Evolutionary conservation across 2,329 filamentous ascomycete genomes (phyloP).

Genomic region (Monosporascus sp.): DNA sequence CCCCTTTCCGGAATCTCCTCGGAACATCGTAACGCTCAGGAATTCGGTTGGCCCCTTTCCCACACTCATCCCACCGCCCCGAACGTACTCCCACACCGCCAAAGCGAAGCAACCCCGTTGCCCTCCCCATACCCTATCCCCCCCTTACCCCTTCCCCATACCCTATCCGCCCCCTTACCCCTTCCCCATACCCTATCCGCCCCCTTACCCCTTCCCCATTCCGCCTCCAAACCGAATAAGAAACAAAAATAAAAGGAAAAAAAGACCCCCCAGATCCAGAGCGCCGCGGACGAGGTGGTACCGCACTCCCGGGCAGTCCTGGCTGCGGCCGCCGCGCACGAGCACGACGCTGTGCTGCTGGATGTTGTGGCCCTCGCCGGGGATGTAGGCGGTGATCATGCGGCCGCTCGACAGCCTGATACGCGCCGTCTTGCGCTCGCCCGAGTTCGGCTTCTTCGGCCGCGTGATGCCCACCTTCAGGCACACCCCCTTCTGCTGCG

Average conservation of each 20-base stretch:
- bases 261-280: constrained; percentile 74
- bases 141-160: background rate
- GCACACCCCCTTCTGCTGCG: constrained; percentile 92
- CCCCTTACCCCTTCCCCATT: background rate
- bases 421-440: constrained; percentile 91
- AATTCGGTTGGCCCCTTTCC: too few species aligned
- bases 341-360: constrained; percentile 98
- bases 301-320: constrained; percentile 98
- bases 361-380: constrained; percentile 96
- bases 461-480: constrained; percentile 89
- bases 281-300: constrained; percentile 91
- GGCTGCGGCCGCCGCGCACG: constrained; percentile 84
- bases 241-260: background rate
- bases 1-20: too few species aligned
- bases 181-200: background rate
- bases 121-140: background rate
- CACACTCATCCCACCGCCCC: too few species aligned
- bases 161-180: background rate
- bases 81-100: background rate
- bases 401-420: constrained; percentile 82
- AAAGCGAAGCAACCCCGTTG: too few species aligned
- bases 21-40: too few species aligned
- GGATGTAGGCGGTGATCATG: constrained; percentile 89
- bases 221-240: background rate
- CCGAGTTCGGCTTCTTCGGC: constrained; percentile 98